These are phyloP conservation scores for Hanseniaspora lindneri DNA, from an alignment of 805 yeast species.

Conservation along the genomic window DNA sequence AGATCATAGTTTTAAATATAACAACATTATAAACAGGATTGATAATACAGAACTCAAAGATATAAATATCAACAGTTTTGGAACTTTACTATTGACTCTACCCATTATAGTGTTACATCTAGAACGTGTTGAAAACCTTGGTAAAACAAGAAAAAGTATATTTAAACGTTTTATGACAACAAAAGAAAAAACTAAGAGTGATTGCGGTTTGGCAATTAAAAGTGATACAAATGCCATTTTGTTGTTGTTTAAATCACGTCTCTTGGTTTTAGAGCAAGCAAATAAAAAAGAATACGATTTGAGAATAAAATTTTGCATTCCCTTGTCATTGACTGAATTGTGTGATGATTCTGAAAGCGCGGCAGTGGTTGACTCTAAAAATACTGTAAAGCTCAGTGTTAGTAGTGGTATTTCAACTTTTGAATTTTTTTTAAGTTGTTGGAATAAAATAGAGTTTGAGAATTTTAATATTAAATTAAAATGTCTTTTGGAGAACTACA, in stretches of 20 bases:
- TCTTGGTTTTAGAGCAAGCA: background rate
- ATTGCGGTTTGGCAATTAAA: no score
- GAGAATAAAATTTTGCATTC: conserved; percentile 1
- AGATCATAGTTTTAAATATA: conserved; percentile 4
- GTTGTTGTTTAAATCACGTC: conserved; percentile 10
- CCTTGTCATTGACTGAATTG: background rate
- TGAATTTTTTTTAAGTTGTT: conserved; percentile 4
- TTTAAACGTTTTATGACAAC: background rate
- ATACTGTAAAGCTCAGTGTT: background rate
- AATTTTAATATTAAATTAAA: background rate
- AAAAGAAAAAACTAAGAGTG: no score
- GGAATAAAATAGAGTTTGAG: conserved; percentile 7
- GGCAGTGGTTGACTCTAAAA: background rate
- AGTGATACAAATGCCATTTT: no score
- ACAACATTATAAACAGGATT: conserved; percentile 2
- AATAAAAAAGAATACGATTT: background rate
- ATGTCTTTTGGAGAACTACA: background rate
- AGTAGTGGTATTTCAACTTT: background rate
- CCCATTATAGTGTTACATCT: conserved; percentile 6
- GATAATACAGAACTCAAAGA: background rate
- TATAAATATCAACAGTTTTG: conserved; percentile 3
- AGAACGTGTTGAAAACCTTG: background rate
- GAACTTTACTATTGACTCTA: no score
- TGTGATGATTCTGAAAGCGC: background rate
- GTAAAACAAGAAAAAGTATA: background rate